Conservation (phyloP, 2,329 filamentous ascomycete genomes). For the Calonectria hongkongensis region DNA sequence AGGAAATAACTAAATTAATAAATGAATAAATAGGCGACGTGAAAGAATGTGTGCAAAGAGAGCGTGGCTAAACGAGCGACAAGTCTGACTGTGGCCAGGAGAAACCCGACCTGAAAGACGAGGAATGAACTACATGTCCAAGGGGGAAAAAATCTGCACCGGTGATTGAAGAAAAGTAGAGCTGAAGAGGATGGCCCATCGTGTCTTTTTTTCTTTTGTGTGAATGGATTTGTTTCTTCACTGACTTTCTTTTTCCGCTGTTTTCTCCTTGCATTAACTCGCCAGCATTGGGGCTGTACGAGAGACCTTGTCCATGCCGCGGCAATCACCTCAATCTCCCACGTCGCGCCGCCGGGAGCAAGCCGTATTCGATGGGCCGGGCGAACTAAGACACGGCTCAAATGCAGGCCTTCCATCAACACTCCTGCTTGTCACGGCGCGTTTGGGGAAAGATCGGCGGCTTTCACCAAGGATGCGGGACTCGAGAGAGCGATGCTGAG, state of each 20-base stretch:
- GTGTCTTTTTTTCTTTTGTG: not conserved
- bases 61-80: slow-evolving; percentile 8
- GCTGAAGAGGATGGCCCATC: slow-evolving; percentile 4
- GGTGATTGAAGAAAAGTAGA: not conserved
- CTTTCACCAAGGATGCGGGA: not conserved
- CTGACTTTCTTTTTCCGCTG: slow-evolving; percentile 6
- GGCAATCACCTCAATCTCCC: slow-evolving; percentile 7
- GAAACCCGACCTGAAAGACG: slow-evolving; percentile 7
- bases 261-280: slow-evolving; percentile 9
- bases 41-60: not conserved
- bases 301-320: not conserved
- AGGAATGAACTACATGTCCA: slow-evolving; percentile 25
- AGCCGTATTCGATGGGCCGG: not conserved
- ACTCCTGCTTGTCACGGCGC: not conserved
- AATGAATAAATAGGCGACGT: not conserved
- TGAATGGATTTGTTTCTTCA: slow-evolving; percentile 18
- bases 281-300: not conserved
- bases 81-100: slow-evolving; percentile 26
- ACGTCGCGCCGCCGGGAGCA: not conserved
- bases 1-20: slow-evolving; percentile 1
- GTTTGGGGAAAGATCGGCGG: slow-evolving; percentile 10
- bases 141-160: slow-evolving; percentile 11
- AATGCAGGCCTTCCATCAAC: slow-evolving; percentile 9
- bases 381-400: slow-evolving; percentile 14
- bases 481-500: not conserved